These are phyloP conservation scores for Tieghemiomyces parasiticus DNA, from an alignment of 192 early-diverging fungal genomes.

Conservation along the genomic window DNA sequence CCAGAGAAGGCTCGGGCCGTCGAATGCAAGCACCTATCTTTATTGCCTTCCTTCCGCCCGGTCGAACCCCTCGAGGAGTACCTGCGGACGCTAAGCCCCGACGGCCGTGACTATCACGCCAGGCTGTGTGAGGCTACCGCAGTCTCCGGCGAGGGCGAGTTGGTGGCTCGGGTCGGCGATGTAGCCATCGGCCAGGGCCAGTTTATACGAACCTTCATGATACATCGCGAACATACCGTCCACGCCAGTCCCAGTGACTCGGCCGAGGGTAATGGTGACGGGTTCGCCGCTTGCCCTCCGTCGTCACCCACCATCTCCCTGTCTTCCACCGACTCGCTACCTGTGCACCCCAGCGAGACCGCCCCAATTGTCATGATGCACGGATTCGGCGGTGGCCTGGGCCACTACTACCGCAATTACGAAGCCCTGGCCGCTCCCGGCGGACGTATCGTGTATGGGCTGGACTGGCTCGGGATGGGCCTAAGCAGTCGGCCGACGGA, in stretches of 20 bases:
- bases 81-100: too few species aligned
- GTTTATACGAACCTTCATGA: neutral
- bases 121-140: too few species aligned
- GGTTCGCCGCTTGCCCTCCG: neutral
- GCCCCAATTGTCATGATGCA: slow-evolving; percentile 21
- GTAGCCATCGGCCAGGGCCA: neutral
- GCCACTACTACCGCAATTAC: slow-evolving; percentile 32
- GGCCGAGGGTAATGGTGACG: too few species aligned
- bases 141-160: too few species aligned
- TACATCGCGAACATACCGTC: neutral
- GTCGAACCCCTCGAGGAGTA: too few species aligned
- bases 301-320: neutral
- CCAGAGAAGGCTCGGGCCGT: too few species aligned
- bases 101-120: too few species aligned
- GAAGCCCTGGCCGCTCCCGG: slow-evolving; percentile 20
- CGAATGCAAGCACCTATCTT: too few species aligned
- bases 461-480: slow-evolving; percentile 96
- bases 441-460: slow-evolving; percentile 21
- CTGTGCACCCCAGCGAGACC: too few species aligned
- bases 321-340: too few species aligned
- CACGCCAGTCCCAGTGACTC: too few species aligned
- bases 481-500: slow-evolving; percentile 60
- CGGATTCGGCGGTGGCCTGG: slow-evolving; percentile 29
- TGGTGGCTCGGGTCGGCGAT: neutral
- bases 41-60: too few species aligned